Evolutionary conservation across 257 asterid genomes (phyloP).

Genomic region (Fraxinus anomala): DNA sequence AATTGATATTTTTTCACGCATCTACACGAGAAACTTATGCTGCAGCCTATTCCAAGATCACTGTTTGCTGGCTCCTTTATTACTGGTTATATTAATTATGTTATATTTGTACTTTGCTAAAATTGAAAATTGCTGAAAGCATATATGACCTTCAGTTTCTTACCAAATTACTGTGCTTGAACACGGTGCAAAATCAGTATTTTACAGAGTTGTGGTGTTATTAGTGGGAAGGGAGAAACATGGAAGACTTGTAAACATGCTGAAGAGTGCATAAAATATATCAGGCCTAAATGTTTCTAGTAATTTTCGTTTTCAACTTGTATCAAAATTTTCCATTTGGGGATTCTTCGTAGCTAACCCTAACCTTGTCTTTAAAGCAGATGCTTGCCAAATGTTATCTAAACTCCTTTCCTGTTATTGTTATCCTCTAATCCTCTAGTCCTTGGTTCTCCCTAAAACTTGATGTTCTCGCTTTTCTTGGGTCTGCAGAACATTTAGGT

Average conservation of each 20-base stretch:
- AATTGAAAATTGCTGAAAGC: conserved; percentile 18
- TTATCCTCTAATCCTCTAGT: background rate
- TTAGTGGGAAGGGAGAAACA: background rate
- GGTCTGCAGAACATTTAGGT: conserved; percentile 65
- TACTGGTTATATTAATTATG: background rate
- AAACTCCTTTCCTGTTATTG: background rate
- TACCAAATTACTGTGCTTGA: background rate
- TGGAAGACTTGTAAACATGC: background rate
- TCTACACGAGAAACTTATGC: background rate
- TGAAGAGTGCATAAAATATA: conserved; percentile 11
- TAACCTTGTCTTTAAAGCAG: conserved; percentile 17
- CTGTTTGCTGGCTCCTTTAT: background rate
- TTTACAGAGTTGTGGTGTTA: background rate
- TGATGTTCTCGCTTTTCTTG: conserved; percentile 46
- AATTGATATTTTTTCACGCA: background rate
- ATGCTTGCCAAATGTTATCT: conserved; percentile 6
- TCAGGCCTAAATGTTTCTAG: background rate
- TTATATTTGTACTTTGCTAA: background rate
- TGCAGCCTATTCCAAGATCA: background rate
- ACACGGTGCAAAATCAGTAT: background rate
- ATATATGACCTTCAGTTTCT: background rate
- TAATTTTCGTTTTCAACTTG: conserved; percentile 4
- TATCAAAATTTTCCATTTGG: background rate
- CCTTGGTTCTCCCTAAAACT: conserved; percentile 36
- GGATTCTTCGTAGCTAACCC: background rate